Percentiles rank a stretch among this genome's conserved stretches.
Evolutionary conservation across 2,329 filamentous ascomycete species (phyloP).

Genomic region (Fusarium tupiense): DNA sequence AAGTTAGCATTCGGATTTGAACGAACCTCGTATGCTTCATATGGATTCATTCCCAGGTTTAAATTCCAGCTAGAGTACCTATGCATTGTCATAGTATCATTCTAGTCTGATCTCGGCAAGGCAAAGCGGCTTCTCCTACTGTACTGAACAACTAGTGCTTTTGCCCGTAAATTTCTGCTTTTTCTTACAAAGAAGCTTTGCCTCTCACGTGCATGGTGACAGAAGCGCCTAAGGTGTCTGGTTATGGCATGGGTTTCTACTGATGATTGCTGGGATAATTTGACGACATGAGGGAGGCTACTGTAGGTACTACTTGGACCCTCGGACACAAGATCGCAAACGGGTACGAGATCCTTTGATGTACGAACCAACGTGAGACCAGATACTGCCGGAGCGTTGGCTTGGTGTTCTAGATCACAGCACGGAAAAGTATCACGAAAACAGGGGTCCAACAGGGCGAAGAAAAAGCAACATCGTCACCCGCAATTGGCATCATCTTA

Average conservation of each 20-base stretch:
- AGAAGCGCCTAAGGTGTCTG: not conserved
- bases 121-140: not conserved
- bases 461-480: not conserved
- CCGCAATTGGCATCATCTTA: constrained; percentile 10
- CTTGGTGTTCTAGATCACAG: constrained; percentile 16
- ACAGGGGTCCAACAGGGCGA: constrained; percentile 14
- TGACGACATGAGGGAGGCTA: constrained; percentile 8
- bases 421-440: not conserved
- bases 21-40: not conserved
- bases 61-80: not conserved
- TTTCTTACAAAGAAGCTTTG: not conserved
- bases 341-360: constrained; percentile 8
- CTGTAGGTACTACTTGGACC: constrained; percentile 15
- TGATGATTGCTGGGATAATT: not conserved
- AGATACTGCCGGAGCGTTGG: constrained; percentile 8
- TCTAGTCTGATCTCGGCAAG: not conserved
- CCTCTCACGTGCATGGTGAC: not conserved
- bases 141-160: not conserved
- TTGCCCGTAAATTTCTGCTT: not conserved
- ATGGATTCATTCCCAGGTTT: not conserved
- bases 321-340: constrained; percentile 1
- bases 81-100: not conserved
- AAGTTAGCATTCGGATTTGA: not conserved
- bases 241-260: not conserved
- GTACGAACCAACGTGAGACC: constrained; percentile 19